Evolutionary conservation across 2,329 filamentous ascomycete genomes (phyloP).

Genomic region (Cercospora sojina): DNA sequence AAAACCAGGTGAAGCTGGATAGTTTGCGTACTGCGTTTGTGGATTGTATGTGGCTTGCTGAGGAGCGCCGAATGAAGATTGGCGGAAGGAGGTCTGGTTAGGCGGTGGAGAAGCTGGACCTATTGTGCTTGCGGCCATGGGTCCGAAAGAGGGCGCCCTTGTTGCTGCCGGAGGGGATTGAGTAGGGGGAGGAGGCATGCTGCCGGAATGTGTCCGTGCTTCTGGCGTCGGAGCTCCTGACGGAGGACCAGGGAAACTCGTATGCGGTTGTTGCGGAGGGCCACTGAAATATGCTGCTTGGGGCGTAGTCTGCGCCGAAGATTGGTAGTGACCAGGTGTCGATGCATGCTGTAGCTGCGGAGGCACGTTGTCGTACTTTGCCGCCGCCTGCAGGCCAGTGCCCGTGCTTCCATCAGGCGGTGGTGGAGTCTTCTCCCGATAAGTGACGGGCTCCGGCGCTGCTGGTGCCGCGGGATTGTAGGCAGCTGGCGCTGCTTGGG

Average conservation of each 20-base stretch:
- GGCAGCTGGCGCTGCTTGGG: slow-evolving; percentile 55
- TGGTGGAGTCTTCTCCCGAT: slow-evolving; percentile 77
- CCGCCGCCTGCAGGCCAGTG: slow-evolving; percentile 44
- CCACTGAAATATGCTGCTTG: slow-evolving; percentile 44
- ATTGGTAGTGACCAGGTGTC: slow-evolving; percentile 27
- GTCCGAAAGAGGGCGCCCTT: slow-evolving; percentile 28
- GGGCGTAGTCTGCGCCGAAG: slow-evolving; percentile 31
- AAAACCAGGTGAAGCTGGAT: slow-evolving; percentile 30
- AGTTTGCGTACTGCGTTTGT: slow-evolving; percentile 29
- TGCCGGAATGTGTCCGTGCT: slow-evolving; percentile 21
- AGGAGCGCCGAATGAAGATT: slow-evolving; percentile 28
- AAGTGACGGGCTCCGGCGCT: slow-evolving; percentile 67
- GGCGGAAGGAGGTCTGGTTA: slow-evolving; percentile 38
- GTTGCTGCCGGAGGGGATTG: slow-evolving; percentile 22
- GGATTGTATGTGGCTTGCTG: slow-evolving; percentile 42
- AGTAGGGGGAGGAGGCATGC: slow-evolving; percentile 29
- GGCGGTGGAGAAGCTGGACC: slow-evolving; percentile 30
- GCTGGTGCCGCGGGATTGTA: slow-evolving; percentile 79
- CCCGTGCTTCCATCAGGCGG: slow-evolving; percentile 63
- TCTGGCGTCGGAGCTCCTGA: slow-evolving; percentile 19
- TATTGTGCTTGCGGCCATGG: slow-evolving; percentile 27
- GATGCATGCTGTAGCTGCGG: slow-evolving; percentile 30
- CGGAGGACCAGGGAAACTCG: slow-evolving; percentile 24
- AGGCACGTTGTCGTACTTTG: slow-evolving; percentile 39
- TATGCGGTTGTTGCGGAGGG: slow-evolving; percentile 36